phyloP scores from a whole-genome alignment of 176 grass and related monocot species.

The Cymbopogon citratus region DNA sequence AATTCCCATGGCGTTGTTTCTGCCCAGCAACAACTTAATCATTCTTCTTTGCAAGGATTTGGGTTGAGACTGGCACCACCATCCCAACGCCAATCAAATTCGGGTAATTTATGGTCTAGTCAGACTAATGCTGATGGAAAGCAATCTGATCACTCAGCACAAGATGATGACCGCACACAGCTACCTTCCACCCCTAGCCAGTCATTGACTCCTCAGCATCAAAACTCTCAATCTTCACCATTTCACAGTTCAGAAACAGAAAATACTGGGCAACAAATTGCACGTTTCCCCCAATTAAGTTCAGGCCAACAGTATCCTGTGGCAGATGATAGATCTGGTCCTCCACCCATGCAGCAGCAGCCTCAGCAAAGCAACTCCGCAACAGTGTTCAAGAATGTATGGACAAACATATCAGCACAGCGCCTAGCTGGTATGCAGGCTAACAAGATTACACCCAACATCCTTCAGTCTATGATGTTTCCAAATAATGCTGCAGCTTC shows the following conservation, averaged over 20 bases:
- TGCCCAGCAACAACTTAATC: slow-evolving; percentile 55
- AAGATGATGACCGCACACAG: slow-evolving; percentile 32
- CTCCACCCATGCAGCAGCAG: slow-evolving; percentile 27
- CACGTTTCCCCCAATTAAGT: slow-evolving; percentile 39
- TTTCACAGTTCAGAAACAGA: slow-evolving; percentile 42
- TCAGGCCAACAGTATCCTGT: slow-evolving; percentile 50
- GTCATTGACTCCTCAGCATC: slow-evolving; percentile 30
- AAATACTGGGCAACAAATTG: slow-evolving; percentile 36
- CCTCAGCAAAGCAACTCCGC: slow-evolving; percentile 55
- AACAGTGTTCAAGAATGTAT: slow-evolving; percentile 89
- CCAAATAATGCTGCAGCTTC: slow-evolving; percentile 37
- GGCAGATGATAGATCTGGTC: slow-evolving; percentile 39
- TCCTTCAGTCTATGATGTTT: slow-evolving; percentile 89
- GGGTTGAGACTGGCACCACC: slow-evolving; percentile 70
- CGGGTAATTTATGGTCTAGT: slow-evolving; percentile 47
- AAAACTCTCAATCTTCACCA: slow-evolving; percentile 39
- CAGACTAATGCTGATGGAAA: slow-evolving; percentile 47
- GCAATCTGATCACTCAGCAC: slow-evolving; percentile 40
- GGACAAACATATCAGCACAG: slow-evolving; percentile 85
- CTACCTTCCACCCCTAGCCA: slow-evolving; percentile 43
- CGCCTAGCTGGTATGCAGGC: slow-evolving; percentile 47
- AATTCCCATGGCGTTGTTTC: slow-evolving; percentile 36
- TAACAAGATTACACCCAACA: slow-evolving; percentile 72
- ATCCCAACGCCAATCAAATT: slow-evolving; percentile 54
- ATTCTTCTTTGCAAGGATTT: slow-evolving; percentile 62